Evolutionary conservation across 2,329 filamentous ascomycete genomes (phyloP), one percentile per base, ranked within the genome.

Genomic region (Mycosphaerella sp.): DNA sequence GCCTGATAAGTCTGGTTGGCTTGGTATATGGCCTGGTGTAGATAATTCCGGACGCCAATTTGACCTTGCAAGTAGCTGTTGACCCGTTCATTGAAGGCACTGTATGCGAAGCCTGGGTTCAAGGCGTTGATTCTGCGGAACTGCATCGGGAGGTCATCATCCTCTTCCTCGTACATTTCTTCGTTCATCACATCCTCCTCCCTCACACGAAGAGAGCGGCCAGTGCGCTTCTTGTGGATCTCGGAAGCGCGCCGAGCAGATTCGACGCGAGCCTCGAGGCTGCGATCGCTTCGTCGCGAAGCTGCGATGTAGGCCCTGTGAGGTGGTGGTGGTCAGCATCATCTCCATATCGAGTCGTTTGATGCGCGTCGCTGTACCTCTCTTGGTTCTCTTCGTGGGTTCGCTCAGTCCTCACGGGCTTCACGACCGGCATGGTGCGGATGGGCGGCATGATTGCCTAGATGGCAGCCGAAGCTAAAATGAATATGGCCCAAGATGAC

Each of bases 151-250:
- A 88, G 68, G 53, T 91, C 87, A 62, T 95, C 88, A 50, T 95
- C 90, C 66, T 95, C 88, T 70, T 95, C 91, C 66, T 95, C 90
- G 67, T 96, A 96, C 89, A 95, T 95, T 69, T 95, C 89, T 69
- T 95, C 91, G 59, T 89, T 90, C 62, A 87, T 76, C 10, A 95
- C 90, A 72, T 93, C 90, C 65, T 93, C 81, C 70, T 91, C 86
- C 26, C 86, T 90, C 54, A 96, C 87, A 62, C 84, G 84, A 56
- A 96, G 78, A 2, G 80, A 83, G 62, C 89, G 87, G 39, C 91
- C 92, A 0, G 91, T 95, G 14, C 90, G 83, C 69, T 85, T 81
- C 74, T 90, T 89, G 77, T 95, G 91, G 38, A 95, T 89, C 65
- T 89, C 84, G n/a, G 91, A 95, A 5, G 91, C 91, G 71, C 88